phyloP scores from a whole-genome alignment of 2,329 filamentous ascomycete species.

The Scytalidium lignicola region DNA sequence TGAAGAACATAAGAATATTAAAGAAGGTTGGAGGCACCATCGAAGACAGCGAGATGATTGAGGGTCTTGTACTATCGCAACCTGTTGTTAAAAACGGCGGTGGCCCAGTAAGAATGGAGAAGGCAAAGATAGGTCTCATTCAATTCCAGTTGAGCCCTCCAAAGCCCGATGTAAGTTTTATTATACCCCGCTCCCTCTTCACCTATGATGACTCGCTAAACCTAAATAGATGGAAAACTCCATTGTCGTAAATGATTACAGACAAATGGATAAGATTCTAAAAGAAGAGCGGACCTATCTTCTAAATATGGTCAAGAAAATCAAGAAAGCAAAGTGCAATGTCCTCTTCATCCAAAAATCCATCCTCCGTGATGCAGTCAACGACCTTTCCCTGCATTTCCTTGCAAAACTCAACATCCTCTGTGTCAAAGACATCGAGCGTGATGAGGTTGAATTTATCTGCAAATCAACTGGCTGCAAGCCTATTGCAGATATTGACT shows the following conservation, averaged over 20 bases:
- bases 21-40: slow-evolving; percentile 98
- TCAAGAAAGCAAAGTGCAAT: slow-evolving; percentile 99
- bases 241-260: slow-evolving; percentile 98
- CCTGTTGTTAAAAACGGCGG: slow-evolving; percentile 89
- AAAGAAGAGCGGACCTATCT: slow-evolving; percentile 98
- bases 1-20: slow-evolving; percentile 93
- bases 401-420: slow-evolving; percentile 94
- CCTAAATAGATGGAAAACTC: slow-evolving; percentile 87
- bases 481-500: slow-evolving; percentile 96
- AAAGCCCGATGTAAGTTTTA: slow-evolving; percentile 75
- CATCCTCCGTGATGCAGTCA: slow-evolving; percentile 94
- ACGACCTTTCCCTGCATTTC: slow-evolving; percentile 96
- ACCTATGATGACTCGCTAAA: slow-evolving; percentile 10
- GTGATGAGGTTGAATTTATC: slow-evolving; percentile 98
- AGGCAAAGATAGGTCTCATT: slow-evolving; percentile 93
- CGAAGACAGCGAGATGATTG: slow-evolving; percentile 95
- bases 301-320: slow-evolving; percentile 99
- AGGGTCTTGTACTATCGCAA: slow-evolving; percentile 89
- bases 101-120: slow-evolving; percentile 89
- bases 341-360: slow-evolving; percentile 98
- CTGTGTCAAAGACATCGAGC: slow-evolving; percentile 94
- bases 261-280: slow-evolving; percentile 99
- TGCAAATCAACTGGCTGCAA: slow-evolving; percentile 99
- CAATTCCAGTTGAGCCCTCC: slow-evolving; percentile 98
- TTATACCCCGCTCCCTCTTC: neutral